Percentiles rank a stretch among this genome's conserved stretches.
Evolutionary conservation across 495 filamentous ascomycete genomes (phyloP).

Genomic region (Xylaria bambusicola): DNA sequence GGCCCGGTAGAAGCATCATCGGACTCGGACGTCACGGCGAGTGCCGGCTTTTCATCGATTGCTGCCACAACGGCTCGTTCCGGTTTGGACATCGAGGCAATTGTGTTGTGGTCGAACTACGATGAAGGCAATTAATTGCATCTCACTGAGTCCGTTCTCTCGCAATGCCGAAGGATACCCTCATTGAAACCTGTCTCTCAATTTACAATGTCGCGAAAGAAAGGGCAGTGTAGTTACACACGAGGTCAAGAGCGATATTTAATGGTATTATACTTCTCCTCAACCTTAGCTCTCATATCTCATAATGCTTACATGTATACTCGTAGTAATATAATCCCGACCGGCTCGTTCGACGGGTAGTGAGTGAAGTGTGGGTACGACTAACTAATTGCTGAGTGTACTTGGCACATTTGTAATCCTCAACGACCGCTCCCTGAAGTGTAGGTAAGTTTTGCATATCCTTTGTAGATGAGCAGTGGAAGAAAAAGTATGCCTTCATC

Average conservation of each 20-base stretch:
- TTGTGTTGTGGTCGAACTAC: not conserved
- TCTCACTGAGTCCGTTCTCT: not conserved
- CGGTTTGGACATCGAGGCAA: not conserved
- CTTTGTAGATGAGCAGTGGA: too few species aligned
- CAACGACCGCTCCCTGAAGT: not conserved
- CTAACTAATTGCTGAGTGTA: conserved; percentile 11
- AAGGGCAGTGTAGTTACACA: too few species aligned
- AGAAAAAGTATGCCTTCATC: too few species aligned
- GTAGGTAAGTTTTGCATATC: too few species aligned
- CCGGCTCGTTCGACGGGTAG: conserved; percentile 9
- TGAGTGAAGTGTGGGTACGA: conserved; percentile 3
- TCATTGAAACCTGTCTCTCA: too few species aligned
- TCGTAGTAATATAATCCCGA: conserved; percentile 16
- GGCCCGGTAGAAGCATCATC: conserved; percentile 1
- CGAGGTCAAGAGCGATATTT: not conserved
- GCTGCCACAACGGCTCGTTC: not conserved
- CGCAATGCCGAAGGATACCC: too few species aligned
- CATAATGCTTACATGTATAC: too few species aligned
- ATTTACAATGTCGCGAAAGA: too few species aligned
- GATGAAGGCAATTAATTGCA: not conserved
- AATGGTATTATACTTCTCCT: too few species aligned
- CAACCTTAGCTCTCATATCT: too few species aligned
- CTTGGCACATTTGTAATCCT: not conserved
- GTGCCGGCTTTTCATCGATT: not conserved
- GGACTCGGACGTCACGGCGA: not conserved